Conservation (phyloP, 2,329 filamentous ascomycete genomes). For the Ilyonectria robusta region DNA sequence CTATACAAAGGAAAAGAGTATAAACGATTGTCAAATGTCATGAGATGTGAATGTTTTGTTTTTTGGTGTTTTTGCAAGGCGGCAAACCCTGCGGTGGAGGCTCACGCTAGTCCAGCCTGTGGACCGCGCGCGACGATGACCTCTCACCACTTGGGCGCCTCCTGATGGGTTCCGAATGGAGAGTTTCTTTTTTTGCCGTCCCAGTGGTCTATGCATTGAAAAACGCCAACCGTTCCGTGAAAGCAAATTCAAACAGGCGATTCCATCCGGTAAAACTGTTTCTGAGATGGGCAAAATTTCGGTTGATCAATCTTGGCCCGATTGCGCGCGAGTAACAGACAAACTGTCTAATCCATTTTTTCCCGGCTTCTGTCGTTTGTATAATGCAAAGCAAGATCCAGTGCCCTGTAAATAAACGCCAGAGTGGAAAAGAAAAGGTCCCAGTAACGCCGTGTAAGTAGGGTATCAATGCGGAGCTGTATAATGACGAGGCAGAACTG, state of each 20-base stretch:
- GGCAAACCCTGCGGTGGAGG: slow-evolving; percentile 22
- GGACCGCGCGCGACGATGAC: slow-evolving; percentile 21
- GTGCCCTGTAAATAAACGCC: slow-evolving; percentile 40
- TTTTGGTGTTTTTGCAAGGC: slow-evolving; percentile 22
- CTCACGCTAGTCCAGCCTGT: slow-evolving; percentile 38
- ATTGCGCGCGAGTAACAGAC: slow-evolving; percentile 43
- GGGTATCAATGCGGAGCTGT: slow-evolving; percentile 47
- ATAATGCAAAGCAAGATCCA: slow-evolving; percentile 37
- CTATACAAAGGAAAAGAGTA: slow-evolving; percentile 42
- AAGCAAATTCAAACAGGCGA: slow-evolving; percentile 39
- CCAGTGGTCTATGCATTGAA: slow-evolving; percentile 41
- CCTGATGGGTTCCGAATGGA: slow-evolving; percentile 39
- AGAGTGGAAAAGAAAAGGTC: slow-evolving; percentile 39
- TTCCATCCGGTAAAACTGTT: slow-evolving; percentile 42
- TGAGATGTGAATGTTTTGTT: slow-evolving; percentile 34
- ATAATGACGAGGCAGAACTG: slow-evolving; percentile 37
- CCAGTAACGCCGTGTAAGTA: slow-evolving; percentile 33
- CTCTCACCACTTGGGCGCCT: slow-evolving; percentile 9
- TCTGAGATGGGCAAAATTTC: slow-evolving; percentile 41
- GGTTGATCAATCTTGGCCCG: slow-evolving; percentile 38
- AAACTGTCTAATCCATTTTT: slow-evolving; percentile 38
- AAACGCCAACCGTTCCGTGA: slow-evolving; percentile 40
- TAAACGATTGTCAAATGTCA: slow-evolving; percentile 43
- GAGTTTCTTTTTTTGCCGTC: slow-evolving; percentile 39
- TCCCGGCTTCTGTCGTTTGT: slow-evolving; percentile 33